Base-by-base conservation (phyloP, 2,329 filamentous ascomycete species). In the Trichoderma sp. region DNA sequence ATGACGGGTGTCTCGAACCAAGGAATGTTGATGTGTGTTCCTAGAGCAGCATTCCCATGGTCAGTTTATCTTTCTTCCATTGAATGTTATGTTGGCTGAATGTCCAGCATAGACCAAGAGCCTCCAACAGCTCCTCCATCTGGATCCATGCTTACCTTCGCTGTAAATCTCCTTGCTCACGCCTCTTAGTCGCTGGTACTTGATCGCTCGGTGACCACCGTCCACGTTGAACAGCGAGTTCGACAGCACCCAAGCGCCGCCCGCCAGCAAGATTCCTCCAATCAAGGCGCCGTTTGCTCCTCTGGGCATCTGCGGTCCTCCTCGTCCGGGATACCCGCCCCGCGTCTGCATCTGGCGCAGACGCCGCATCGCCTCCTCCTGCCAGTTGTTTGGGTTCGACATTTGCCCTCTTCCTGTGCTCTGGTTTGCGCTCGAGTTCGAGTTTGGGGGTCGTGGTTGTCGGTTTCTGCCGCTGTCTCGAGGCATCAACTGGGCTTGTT, bases 161-260 rank as follows among this genome's bases (percentile, higher is more conserved):
- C 79, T 88, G 85, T 97, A 99, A 82, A 99, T 99, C 80, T 98
- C 94, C 85, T 95, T 95, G 87, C 93, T 92, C 70, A 99, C 95
- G 86, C 96, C 96, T 79, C 90, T 93, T 83, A 97, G 79, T 81
- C 95, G 92, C 78, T 92, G 94, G 86, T 99, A 99, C 84, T 99
- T 99, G 88, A 99, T 99, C 75, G 96, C 96, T 80, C 96, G 92
- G 84, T 98, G 96, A 85, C 96, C 96, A 91, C 96, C 96, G 80
- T 99, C 96, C 78, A 99, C 96, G 85, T 92, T 92, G 85, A 92
- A 92, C 6, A 92, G 85, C 58, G 89, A 87, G 80, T 90, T 88
- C 77, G 87, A 85, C 74, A 90, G 77, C 75, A 90, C 74, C 76
- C 87, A 79, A 71, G 84, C 80, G 59, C 85, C 87, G 71, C 85